Base-by-base conservation (phyloP, 2,329 filamentous ascomycete species). In the Colletotrichum plurivorum region DNA sequence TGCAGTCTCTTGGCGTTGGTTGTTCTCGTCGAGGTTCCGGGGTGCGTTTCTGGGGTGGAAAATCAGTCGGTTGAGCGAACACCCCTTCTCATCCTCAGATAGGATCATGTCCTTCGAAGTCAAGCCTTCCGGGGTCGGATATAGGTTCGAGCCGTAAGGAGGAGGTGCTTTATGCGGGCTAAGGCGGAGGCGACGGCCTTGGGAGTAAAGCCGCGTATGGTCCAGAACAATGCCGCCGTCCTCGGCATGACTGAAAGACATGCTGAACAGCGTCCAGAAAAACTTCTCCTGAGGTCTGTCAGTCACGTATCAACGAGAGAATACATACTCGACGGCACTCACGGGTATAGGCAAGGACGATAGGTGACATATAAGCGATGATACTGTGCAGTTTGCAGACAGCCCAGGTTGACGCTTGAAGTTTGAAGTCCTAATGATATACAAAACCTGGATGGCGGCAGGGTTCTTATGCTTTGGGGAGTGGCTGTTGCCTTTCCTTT, bases 141-240 rank as follows among this genome's bases (percentile, higher is more conserved):
- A 67, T 2, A 56, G 9, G 8, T 48, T 25, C 3, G 45, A 25
- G 10, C 64, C 64, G 12, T 52, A 52, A 10, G 64, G 58, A 10
- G 43, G 43, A 9, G 25, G 58, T 1, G 58, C 52, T 5, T 43
- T 56, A 3, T 63, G 64, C 10, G 52, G 58, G 15, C 8, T 18
- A 3, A 67, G 57, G 6, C n/a, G 27, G 8, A 67, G 57, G 3
- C 18, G 41, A 9, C 16, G 27, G 9, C 63, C 57, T 55, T 18
- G 4, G 4, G 43, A 51, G 20, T 57, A 63, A 2, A 43, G 27
- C 5, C n/a, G 0, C 18, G 13, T 3, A 12, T 63, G 45, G 12
- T 57, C 61, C n/a, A 15, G 1, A 2, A 54, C 16, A 8, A 62
- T 39, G 18, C 2, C 8, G 15, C 4, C 22, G 16, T 54, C 49